Evolutionary conservation across 2,329 filamentous ascomycete species (phyloP).

Genomic region (Ophiobolus disseminans): DNA sequence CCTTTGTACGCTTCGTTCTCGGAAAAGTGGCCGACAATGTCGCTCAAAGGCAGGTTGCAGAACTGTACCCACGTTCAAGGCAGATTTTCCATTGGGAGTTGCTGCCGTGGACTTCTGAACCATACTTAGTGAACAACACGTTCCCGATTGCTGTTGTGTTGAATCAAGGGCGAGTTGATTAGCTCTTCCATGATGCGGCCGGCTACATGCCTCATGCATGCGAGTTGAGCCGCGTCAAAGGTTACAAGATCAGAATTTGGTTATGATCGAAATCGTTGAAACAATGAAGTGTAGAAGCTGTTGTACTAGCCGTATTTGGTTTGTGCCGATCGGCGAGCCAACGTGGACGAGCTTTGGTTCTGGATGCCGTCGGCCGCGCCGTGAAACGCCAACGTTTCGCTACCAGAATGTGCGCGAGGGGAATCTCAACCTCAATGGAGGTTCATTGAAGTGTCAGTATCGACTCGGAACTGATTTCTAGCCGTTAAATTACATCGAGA

Average conservation of each 20-base stretch:
- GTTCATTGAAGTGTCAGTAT: too few relatives aligned
- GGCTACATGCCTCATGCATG: too few relatives aligned
- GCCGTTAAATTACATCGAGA: too few relatives aligned
- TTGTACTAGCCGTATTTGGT: not conserved
- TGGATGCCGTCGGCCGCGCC: conserved; percentile 42
- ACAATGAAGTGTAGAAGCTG: too few relatives aligned
- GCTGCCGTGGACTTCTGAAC: not conserved
- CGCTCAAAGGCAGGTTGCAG: conserved; percentile 31
- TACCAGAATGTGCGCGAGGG: conserved; percentile 30
- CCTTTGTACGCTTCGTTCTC: conserved; percentile 30
- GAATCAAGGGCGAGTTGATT: too few relatives aligned
- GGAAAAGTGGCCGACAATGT: conserved; percentile 28
- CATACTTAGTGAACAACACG: not conserved
- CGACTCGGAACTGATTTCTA: not conserved
- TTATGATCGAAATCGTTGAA: too few relatives aligned
- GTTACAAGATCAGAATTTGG: too few relatives aligned
- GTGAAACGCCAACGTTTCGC: conserved; percentile 41
- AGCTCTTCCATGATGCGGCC: too few relatives aligned
- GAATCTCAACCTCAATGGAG: conserved; percentile 6
- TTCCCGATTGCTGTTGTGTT: not conserved
- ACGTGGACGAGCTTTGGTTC: conserved; percentile 13
- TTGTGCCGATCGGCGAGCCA: conserved; percentile 20
- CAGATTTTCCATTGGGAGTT: not conserved
- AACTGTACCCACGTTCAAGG: conserved; percentile 8
- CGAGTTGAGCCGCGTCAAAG: too few relatives aligned